phyloP scores from a whole-genome alignment of 495 filamentous ascomycete species.

The Hyphodiscus hymeniophilus region DNA sequence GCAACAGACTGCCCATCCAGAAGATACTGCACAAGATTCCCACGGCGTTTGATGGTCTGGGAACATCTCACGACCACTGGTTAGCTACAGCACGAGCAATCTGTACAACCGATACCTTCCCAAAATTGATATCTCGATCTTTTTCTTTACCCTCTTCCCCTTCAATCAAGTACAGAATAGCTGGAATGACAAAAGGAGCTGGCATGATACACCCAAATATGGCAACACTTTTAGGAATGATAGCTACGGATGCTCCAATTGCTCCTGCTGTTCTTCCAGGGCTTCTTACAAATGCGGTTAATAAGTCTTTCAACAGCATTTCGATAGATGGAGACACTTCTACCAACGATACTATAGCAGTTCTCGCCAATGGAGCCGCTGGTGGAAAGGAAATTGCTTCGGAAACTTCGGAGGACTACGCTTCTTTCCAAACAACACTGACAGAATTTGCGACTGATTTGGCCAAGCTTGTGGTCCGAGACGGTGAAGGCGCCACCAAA shows the following conservation, averaged over 20 bases:
- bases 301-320: slow-evolving; percentile 92
- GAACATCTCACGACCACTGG: slow-evolving; percentile 76
- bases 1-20: slow-evolving; percentile 66
- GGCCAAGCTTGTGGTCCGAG: slow-evolving; percentile 86
- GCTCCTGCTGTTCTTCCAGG: slow-evolving; percentile 55
- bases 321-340: slow-evolving; percentile 93
- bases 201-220: slow-evolving; percentile 99
- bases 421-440: slow-evolving; percentile 57
- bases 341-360: slow-evolving; percentile 92
- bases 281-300: slow-evolving; percentile 66
- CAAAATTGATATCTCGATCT: slow-evolving; percentile 79
- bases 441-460: slow-evolving; percentile 74
- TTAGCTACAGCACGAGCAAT: slow-evolving; percentile 82
- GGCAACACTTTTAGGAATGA: slow-evolving; percentile 89
- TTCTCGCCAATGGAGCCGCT: slow-evolving; percentile 91
- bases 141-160: slow-evolving; percentile 83
- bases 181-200: slow-evolving; percentile 95
- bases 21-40: slow-evolving; percentile 85
- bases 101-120: slow-evolving; percentile 98
- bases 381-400: slow-evolving; percentile 58
- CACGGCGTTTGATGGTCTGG: slow-evolving; percentile 58
- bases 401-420: slow-evolving; percentile 51
- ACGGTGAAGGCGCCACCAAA: slow-evolving; percentile 97
- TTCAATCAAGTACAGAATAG: slow-evolving; percentile 67
- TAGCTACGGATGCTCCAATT: slow-evolving; percentile 89